These are phyloP conservation scores for Alternaria alternata DNA, from an alignment of 2,329 filamentous ascomycete genomes.

Conservation along the genomic window DNA sequence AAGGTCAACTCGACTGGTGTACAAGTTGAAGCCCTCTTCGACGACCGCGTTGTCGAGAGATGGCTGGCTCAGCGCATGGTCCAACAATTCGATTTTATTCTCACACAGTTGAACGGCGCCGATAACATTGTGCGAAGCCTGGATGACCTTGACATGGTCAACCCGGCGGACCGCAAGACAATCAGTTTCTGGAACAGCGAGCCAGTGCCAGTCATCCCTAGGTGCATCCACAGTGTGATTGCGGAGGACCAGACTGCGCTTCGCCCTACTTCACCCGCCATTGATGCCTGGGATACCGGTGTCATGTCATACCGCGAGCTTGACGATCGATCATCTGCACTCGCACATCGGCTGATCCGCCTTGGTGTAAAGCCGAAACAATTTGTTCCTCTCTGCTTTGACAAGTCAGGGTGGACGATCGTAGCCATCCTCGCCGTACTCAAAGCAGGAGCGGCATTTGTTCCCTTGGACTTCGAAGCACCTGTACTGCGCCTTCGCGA, in stretches of 20 bases:
- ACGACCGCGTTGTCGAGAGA: conserved; percentile 35
- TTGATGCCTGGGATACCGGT: conserved; percentile 43
- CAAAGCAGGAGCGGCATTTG: conserved; percentile 49
- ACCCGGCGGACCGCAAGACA: conserved; percentile 24
- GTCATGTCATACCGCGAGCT: conserved; percentile 40
- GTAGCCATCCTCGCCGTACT: conserved; percentile 49
- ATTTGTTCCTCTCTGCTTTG: conserved; percentile 48
- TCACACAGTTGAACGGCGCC: conserved; percentile 32
- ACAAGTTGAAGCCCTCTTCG: conserved; percentile 42
- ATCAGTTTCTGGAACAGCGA: conserved; percentile 38
- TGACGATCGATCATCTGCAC: conserved; percentile 34
- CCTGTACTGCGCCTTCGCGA: conserved; percentile 47
- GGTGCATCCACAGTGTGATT: conserved; percentile 42
- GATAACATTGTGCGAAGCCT: conserved; percentile 22
- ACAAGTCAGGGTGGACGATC: conserved; percentile 47
- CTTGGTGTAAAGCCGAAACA: conserved; percentile 35
- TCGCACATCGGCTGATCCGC: conserved; percentile 35
- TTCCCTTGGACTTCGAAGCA: conserved; percentile 50
- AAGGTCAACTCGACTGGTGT: conserved; percentile 32
- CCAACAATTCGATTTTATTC: conserved; percentile 40
- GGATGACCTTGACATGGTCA: conserved; percentile 32
- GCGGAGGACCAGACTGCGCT: conserved; percentile 31
- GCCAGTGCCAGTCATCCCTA: conserved; percentile 32
- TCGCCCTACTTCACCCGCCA: conserved; percentile 30
- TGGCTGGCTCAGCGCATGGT: conserved; percentile 41